Conservation (phyloP, 106 monocot species). For the Dendrobium nobile region DNA sequence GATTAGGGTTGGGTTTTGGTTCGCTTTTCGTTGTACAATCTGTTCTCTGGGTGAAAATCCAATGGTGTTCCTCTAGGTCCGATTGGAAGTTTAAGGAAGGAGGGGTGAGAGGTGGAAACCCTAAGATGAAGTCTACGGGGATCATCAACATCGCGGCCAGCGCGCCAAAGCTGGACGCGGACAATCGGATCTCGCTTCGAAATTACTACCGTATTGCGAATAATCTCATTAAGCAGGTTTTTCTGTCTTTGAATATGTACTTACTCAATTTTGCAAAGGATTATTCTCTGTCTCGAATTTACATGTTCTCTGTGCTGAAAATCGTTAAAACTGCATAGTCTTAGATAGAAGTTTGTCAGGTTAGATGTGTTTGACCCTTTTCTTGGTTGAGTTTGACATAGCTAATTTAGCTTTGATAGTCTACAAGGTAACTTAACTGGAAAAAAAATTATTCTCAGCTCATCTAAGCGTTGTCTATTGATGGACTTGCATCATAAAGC, state of each 20-base stretch:
- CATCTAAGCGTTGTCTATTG: background rate
- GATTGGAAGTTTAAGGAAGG: background rate
- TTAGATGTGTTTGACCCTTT: background rate
- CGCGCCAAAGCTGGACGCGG: conserved; percentile 54
- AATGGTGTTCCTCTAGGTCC: background rate
- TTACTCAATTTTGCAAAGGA: background rate
- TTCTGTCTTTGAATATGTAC: background rate
- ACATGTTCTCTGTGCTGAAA: background rate
- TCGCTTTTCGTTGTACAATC: background rate
- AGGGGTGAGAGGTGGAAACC: conserved; percentile 1
- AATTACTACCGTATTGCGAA: conserved; percentile 81
- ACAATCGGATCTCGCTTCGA: conserved; percentile 74
- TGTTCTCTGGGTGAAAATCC: background rate
- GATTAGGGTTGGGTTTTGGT: background rate
- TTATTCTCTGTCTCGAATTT: background rate
- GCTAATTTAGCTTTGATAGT: background rate
- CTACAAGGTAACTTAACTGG: background rate
- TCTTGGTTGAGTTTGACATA: background rate
- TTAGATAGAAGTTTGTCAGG: background rate
- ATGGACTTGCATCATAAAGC: background rate
- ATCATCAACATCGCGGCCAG: conserved; percentile 56
- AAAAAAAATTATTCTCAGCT: background rate
- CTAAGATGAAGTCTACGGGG: conserved; percentile 25
- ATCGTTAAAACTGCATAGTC: background rate
- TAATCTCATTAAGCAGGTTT: conserved; percentile 74